Evolutionary conservation across 345 rosid genomes (phyloP), one percentile per base, ranked within the genome.

Genomic region (Citrus mangshanensis): DNA sequence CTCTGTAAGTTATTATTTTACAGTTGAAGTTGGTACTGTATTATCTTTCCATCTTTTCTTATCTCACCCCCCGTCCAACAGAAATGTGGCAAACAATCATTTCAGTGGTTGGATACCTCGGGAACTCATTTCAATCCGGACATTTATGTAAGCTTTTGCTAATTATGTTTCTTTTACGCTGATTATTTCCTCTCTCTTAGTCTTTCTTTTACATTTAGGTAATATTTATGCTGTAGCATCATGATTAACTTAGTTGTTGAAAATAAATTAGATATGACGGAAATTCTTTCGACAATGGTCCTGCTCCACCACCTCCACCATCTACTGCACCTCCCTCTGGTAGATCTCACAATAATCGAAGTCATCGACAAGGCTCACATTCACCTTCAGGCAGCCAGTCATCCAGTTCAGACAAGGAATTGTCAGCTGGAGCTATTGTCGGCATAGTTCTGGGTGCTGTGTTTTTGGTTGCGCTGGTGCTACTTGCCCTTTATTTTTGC

Each of bases 31-130:
- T 25, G 37, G 30, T 32, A 25, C 42, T 54, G 21, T 27, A 46
- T 71, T 60, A 59, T 75, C 30, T 38, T 42, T 18, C 19, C 18
- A 21, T 61, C 13, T 71, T 68, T 63, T 75, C 84, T 86, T 54
- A 82, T 68, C 49, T 60, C 51, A 58, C 2, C 46, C 3, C 35
- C 35, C 18, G 61, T 60, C 82, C 80, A 32, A 82, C 92, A 97
- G 99, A 80, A 93, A 97, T 81, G 97, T 97, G 42, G 98, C 99
- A 34, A 89, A 93, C 82, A 97, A 97, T 80, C 80, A 89, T 71
- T 97, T 97, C 79, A 91, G 77, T 78, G 99, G 99, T 76, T 92
- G 96, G 93, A 92, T 97, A 84, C 97, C 98, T 55, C 84, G 21
- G 79, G 97, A 93, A 83, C 88, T 97, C 82, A 85, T 63, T 79